Percentiles rank a stretch among this genome's conserved stretches.
These are phyloP conservation scores for Aspergillus sp. DNA, from an alignment of 2,329 filamentous ascomycete genomes.

Conservation along the genomic window DNA sequence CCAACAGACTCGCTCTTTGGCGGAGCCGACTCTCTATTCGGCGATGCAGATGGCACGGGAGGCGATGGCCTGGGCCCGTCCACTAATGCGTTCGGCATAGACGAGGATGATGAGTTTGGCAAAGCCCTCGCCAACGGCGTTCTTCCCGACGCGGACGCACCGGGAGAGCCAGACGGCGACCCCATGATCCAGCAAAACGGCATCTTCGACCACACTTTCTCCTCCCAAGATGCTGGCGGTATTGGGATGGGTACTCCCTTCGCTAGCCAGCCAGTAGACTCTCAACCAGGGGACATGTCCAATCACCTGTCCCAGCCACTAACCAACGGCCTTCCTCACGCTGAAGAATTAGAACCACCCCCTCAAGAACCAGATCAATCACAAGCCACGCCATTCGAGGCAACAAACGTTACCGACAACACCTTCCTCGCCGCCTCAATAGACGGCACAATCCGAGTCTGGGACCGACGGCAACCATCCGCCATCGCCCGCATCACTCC, in stretches of 20 bases:
- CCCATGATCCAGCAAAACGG: slow-evolving; percentile 27
- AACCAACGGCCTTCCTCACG: slow-evolving; percentile 49
- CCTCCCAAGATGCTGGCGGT: slow-evolving; percentile 15
- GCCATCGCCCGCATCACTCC: slow-evolving; percentile 80
- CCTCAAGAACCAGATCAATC: slow-evolving; percentile 29
- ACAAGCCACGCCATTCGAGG: slow-evolving; percentile 37
- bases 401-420: slow-evolving; percentile 64
- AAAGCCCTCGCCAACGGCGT: slow-evolving; percentile 70
- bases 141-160: slow-evolving; percentile 54
- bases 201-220: slow-evolving; percentile 11
- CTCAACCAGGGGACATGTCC: slow-evolving; percentile 25
- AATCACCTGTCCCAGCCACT: slow-evolving; percentile 34
- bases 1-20: slow-evolving; percentile 83
- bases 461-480: slow-evolving; percentile 66
- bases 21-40: slow-evolving; percentile 86
- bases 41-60: slow-evolving; percentile 69
- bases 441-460: slow-evolving; percentile 54
- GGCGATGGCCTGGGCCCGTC: slow-evolving; percentile 52
- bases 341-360: slow-evolving; percentile 45
- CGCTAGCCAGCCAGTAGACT: slow-evolving; percentile 23
- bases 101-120: slow-evolving; percentile 84
- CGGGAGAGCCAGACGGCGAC: slow-evolving; percentile 35
- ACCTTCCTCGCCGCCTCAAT: slow-evolving; percentile 80
- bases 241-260: slow-evolving; percentile 14
- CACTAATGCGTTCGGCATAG: slow-evolving; percentile 70